Evolutionary conservation across 2,329 filamentous ascomycete genomes (phyloP), one percentile per base, ranked within the genome.

Genomic region (Microcyclospora tardicrescens): DNA sequence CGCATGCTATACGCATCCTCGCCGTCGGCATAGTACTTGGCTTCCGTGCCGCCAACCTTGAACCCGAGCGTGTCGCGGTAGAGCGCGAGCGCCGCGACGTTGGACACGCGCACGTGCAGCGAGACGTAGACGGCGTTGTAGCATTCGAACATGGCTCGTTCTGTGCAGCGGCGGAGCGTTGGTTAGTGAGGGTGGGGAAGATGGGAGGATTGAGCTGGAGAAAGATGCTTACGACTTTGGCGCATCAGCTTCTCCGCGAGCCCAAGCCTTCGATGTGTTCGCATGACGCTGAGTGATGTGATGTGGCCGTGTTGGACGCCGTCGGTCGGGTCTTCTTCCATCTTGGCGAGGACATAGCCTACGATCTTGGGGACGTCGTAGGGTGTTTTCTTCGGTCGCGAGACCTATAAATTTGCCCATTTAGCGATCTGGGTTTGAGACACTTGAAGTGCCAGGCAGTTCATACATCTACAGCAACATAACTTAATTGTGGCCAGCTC

Each of bases 301-400:
- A 98, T 96, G 67, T 98, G 91, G 12, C 91, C 91, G 65, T 96
- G 91, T 52, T 81, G 83, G 31, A 95, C 69, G 42, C 87, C 87
- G 61, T 96, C 89, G 43, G 80, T 59, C 6, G 91, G 89, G 62
- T 96, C 91, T 68, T 98, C 91, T 64, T 98, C 91, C 87, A 98
- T 98, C 73, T 98, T 98, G 37, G 91, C 91, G 16, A 98, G 78
- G n/a, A 98, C 91, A 60, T 98, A 98, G 53, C 91, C 91, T 16
- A 98, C 91, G 44, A 98, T 93, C 65, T 95, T 93, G 50, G 91
- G 91, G 54, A 93, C 91, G 61, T 93, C 83, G 63, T 89, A 83
- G 34, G 80, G 79, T 0, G 79, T 77, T 59, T 80, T 80, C 52
- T 74, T 74, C 28, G 85, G 83, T 28, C 85, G 77, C 14, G 81